Percentiles rank a stretch among this genome's conserved stretches.
phyloP scores from a whole-genome alignment of 2,329 filamentous ascomycete species.

The Aureobasidium sp. region DNA sequence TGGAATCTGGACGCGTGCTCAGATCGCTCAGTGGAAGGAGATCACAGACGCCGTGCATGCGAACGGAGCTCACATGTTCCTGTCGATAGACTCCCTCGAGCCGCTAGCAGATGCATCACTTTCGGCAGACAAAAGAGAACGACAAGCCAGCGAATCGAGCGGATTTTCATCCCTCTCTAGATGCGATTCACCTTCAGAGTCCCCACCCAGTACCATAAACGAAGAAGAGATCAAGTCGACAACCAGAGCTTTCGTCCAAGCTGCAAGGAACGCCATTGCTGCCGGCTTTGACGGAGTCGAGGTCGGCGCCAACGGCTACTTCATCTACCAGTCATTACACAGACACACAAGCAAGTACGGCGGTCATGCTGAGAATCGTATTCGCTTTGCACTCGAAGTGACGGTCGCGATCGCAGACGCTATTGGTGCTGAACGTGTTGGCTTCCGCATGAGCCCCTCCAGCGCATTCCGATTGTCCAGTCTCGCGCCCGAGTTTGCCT shows the following conservation, averaged over 20 bases:
- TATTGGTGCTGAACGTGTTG: constrained; percentile 44
- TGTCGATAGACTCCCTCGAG: constrained; percentile 55
- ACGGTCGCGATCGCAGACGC: constrained; percentile 41
- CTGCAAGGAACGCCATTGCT: constrained; percentile 36
- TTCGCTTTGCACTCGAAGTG: constrained; percentile 45
- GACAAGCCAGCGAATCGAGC: constrained; percentile 21
- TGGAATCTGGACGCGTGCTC: constrained; percentile 47
- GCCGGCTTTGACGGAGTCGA: constrained; percentile 56
- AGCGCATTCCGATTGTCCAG: constrained; percentile 50
- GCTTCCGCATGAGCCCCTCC: constrained; percentile 53
- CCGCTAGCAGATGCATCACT: constrained; percentile 39
- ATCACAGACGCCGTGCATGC: constrained; percentile 55
- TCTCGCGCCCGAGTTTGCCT: constrained; percentile 53
- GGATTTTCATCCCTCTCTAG: not conserved
- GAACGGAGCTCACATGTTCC: constrained; percentile 51
- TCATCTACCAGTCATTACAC: constrained; percentile 57
- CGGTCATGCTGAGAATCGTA: constrained; percentile 40
- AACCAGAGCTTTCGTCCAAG: constrained; percentile 30
- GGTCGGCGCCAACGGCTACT: constrained; percentile 41
- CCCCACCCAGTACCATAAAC: constrained; percentile 23
- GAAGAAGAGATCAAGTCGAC: constrained; percentile 29
- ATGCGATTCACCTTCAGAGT: constrained; percentile 18
- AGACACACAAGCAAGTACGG: constrained; percentile 41
- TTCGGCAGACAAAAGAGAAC: constrained; percentile 22
- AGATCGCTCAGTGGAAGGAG: constrained; percentile 51